Percentiles rank a stretch among this genome's conserved stretches.
phyloP scores from a whole-genome alignment of 2,329 filamentous ascomycete species.

The Calonectria montana region DNA sequence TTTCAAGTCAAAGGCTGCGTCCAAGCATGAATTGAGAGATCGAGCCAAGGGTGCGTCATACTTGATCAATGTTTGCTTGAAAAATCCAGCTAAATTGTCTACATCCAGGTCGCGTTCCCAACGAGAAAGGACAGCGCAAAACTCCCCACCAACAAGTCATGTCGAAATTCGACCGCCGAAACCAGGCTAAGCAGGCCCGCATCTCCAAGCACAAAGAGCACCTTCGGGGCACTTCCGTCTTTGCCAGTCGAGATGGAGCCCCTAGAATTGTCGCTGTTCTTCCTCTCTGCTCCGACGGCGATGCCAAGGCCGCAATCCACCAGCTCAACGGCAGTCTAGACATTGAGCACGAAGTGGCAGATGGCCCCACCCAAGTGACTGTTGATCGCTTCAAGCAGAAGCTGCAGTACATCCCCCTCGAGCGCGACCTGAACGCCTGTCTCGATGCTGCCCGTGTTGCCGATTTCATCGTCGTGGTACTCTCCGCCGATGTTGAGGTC shows the following conservation, averaged over 20 bases:
- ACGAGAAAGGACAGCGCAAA: slow-evolving; percentile 80
- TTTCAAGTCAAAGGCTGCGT: slow-evolving; percentile 92
- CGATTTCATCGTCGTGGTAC: slow-evolving; percentile 89
- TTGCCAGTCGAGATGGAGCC: slow-evolving; percentile 86
- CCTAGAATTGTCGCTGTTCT: slow-evolving; percentile 90
- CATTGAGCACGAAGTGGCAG: slow-evolving; percentile 72
- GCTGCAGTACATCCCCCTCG: slow-evolving; percentile 83
- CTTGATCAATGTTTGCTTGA: not conserved
- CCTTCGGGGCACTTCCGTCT: slow-evolving; percentile 81
- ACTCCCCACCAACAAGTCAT: slow-evolving; percentile 96
- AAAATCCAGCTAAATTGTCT: slow-evolving; percentile 11
- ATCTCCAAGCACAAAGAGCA: slow-evolving; percentile 86
- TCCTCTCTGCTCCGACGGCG: slow-evolving; percentile 80
- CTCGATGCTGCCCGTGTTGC: slow-evolving; percentile 89
- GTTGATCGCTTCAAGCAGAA: slow-evolving; percentile 96
- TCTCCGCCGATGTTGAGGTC: slow-evolving; percentile 86
- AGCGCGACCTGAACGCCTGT: slow-evolving; percentile 79
- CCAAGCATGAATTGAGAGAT: slow-evolving; percentile 88
- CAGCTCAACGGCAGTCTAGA: slow-evolving; percentile 84
- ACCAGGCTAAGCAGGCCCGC: slow-evolving; percentile 93
- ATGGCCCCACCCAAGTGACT: slow-evolving; percentile 72
- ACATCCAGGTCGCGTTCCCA: slow-evolving; percentile 77
- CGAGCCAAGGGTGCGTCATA: slow-evolving; percentile 77
- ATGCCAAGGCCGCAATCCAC: slow-evolving; percentile 74
- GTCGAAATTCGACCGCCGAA: slow-evolving; percentile 95